Evolutionary conservation across 2,329 filamentous ascomycete genomes (phyloP), one percentile per base, ranked within the genome.

Genomic region (Pyrenochaeta sp.): DNA sequence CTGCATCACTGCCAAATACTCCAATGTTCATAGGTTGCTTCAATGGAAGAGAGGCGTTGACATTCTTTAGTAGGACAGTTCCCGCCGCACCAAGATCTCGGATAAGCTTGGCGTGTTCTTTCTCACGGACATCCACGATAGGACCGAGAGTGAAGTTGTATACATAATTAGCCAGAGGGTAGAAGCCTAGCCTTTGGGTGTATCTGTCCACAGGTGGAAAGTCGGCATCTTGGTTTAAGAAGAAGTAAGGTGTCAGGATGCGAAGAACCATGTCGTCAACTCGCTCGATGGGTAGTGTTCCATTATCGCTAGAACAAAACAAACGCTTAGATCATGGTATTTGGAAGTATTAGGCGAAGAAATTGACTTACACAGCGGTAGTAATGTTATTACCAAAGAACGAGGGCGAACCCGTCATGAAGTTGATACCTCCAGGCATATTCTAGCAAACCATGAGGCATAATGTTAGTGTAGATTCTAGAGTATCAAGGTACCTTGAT

Each of bases 1-100:
- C 77, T 15, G 80, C 80, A 61, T 81, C 80, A 47, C 82, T 81
- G 0, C 83, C 83, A 58, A 84, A 83, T 1, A 85, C 76, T 3
- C 73, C 79, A 39, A 85, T 79, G 7, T 78, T 79, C 48, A 73
- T 76, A 1, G 83, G 82, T 50, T 80, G 80, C 49, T 81, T 80
- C 2, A 90, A 68, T 0, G 85, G 85, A 1, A 87, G 72, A 0
- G 81, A 71, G 2, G 77, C 73, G 9, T 80, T 79, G 0, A 62
- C 68, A 54, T 87, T 87, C 68, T 85, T 85, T 9, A 84, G 59
- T 4, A 80, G 58, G 0, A 80, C 78, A 12, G 76, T 78, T 0
- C 78, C 78, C 12, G 77, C 77, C 19, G 78, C 77, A 30, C 78
- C 79, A 12, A 80, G 64, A 39, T 78, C 69, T 9, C 79, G 73